phyloP scores from a whole-genome alignment of 2,329 filamentous ascomycete species.

The Arthrinium phaeospermum region DNA sequence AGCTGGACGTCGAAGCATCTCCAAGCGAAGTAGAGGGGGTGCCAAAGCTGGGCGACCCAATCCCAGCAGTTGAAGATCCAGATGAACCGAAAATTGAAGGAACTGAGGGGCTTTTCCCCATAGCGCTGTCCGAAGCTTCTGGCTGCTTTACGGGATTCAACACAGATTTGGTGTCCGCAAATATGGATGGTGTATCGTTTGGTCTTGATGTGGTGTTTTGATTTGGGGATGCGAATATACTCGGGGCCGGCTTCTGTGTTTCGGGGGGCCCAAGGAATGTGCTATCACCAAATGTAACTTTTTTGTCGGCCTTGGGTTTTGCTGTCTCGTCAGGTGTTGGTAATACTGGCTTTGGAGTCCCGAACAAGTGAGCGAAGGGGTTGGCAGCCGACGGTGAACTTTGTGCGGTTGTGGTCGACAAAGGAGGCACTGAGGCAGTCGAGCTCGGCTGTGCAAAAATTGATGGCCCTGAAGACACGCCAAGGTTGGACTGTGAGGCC shows the following conservation, averaged over 20 bases:
- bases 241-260: conserved; percentile 8
- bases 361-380: conserved; percentile 15
- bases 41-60: conserved; percentile 16
- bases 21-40: neutral
- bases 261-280: conserved; percentile 8
- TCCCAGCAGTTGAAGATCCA: conserved; percentile 14
- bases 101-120: neutral
- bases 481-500: neutral
- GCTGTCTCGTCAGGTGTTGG: neutral
- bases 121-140: neutral
- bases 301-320: conserved; percentile 23
- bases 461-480: conserved; percentile 18
- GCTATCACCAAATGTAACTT: conserved; percentile 27
- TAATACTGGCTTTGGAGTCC: neutral
- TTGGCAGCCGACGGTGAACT: neutral
- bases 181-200: neutral
- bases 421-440: conserved; percentile 18
- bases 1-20: neutral
- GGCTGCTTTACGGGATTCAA: neutral
- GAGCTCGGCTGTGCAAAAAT: neutral
- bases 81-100: conserved; percentile 19
- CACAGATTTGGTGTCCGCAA: neutral
- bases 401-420: conserved; percentile 1
- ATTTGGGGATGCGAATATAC: conserved; percentile 26
- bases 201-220: conserved; percentile 15